Evolutionary conservation across 371 early-diverging fungal genomes (phyloP), one percentile per base, ranked within the genome.

Genomic region (Rhizomucor pusillus): DNA sequence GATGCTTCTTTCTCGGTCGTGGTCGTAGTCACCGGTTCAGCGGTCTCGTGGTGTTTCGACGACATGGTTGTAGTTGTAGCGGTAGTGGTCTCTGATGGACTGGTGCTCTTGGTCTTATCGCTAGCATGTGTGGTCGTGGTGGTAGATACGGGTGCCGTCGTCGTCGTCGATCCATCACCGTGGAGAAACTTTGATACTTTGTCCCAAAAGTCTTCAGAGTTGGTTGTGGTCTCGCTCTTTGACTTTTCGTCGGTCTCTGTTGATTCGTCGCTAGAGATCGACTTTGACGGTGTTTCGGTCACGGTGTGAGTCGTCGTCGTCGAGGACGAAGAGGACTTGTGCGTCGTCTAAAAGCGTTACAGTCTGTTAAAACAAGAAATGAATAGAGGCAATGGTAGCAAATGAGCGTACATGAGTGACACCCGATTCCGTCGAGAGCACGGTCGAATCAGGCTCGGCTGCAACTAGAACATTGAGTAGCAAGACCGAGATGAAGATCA

Each of bases 401-500:
- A 41, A 41, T 19, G 41, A 23, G 14, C 11, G 39, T 51, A 57
- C 58, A 40, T 33, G 29, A 39, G 3, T 16, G 11, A 36, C 29
- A 23, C 19, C 37, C 19, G 33, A 34, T 24, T 10, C 16, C 33
- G 29, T 34, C 4, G 47, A 44, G 25, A 46, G 37, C 22, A 18
- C 18, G 6, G 49, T 50, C 37, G 43, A 24, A 18, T 35, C 22
- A 19, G 61, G 45, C 18, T 29, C 51, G 33, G 58, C 58, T 13
- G 45, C 20, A 44, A 40, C 58, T n/a, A 45, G 23, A 10, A 49
- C 34, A 45, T 41, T 51, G 25, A 56, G 39, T 40, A 52, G 52
- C 44, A 56, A 20, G 29, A 46, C 37, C 41, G 56, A 40, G 45
- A 62, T 52, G 50, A 62, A 45, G 50, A 56, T 25, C 14, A 51